These are phyloP conservation scores for Emericellopsis cladophorae DNA, from an alignment of 2,329 filamentous ascomycete genomes.

Conservation along the genomic window DNA sequence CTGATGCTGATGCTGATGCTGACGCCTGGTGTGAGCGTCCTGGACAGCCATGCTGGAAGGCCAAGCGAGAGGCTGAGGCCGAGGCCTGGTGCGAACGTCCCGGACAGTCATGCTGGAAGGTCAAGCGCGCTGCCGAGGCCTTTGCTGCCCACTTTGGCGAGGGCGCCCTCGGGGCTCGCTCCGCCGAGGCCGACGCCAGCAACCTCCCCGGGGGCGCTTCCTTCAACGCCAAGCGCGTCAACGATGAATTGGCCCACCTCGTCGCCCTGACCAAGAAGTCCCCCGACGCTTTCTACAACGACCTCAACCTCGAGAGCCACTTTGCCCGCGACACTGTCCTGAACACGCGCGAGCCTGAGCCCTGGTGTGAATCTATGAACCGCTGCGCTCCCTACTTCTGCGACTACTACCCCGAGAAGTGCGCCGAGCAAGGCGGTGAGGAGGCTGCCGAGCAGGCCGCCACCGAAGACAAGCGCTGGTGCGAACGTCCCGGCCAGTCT, in stretches of 20 bases:
- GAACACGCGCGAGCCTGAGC: slow-evolving; percentile 4
- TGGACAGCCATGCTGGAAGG: slow-evolving; percentile 11
- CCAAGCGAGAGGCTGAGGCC: slow-evolving; percentile 7
- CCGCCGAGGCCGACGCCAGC: slow-evolving; percentile 12
- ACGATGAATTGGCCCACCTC: slow-evolving; percentile 24
- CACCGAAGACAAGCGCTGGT: slow-evolving; percentile 16
- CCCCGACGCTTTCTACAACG: slow-evolving; percentile 17
- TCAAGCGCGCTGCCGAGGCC: slow-evolving; percentile 24
- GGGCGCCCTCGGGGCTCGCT: slow-evolving; percentile 12
- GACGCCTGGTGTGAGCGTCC: slow-evolving; percentile 8
- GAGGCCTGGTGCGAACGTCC: slow-evolving; percentile 11
- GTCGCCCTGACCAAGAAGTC: slow-evolving; percentile 16
- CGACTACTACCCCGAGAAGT: slow-evolving; percentile 9
- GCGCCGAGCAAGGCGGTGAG: slow-evolving; percentile 24
- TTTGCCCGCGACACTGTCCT: slow-evolving; percentile 12
- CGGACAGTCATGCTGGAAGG: slow-evolving; percentile 21
- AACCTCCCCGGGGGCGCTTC: slow-evolving; percentile 21
- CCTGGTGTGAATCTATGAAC: slow-evolving; percentile 12
- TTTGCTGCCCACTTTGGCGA: slow-evolving; percentile 14
- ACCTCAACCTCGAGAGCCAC: slow-evolving; percentile 14
- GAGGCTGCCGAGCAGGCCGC: slow-evolving; percentile 12
- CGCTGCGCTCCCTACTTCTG: no score
- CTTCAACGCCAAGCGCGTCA: slow-evolving; percentile 22
- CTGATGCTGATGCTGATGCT: slow-evolving; percentile 11
- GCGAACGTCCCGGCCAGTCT: slow-evolving; percentile 19